A percentile compares a stretch with the other conserved stretches of the same genome.
Evolutionary conservation across 495 filamentous ascomycete species (phyloP).

Genomic region (Emericellopsis terricola): DNA sequence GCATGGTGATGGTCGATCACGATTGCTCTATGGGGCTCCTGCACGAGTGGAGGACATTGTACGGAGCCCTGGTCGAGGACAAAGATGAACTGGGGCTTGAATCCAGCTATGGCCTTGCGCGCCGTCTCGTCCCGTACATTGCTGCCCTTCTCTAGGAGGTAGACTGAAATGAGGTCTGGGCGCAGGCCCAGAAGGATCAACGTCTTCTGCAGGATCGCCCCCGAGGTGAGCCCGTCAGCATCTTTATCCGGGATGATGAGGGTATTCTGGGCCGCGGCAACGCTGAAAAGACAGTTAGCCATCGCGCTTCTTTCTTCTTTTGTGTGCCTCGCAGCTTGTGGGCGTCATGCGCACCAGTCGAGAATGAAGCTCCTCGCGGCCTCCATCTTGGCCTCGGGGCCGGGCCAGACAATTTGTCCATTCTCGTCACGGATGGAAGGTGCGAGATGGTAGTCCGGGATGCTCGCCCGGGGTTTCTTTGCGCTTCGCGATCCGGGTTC

Average conservation of each 20-base stretch:
- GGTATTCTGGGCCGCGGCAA: too few relatives aligned
- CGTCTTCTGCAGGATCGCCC: constrained; percentile 36
- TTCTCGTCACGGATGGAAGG: too few relatives aligned
- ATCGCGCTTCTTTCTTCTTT: too few relatives aligned
- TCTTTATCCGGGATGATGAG: constrained; percentile 45
- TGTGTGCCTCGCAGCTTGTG: too few relatives aligned
- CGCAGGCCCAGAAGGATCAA: constrained; percentile 30
- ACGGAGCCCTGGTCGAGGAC: constrained; percentile 41
- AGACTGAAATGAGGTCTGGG: constrained; percentile 23
- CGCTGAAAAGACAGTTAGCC: too few relatives aligned
- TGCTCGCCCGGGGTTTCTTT: too few relatives aligned
- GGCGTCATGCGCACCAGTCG: too few relatives aligned
- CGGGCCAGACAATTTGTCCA: too few relatives aligned
- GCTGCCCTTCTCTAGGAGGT: constrained; percentile 32
- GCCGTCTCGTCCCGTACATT: constrained; percentile 30
- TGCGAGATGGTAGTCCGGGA: too few relatives aligned
- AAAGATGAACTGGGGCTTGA: constrained; percentile 32
- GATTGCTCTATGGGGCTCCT: constrained; percentile 19
- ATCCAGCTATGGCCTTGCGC: constrained; percentile 22
- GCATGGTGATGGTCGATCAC: constrained; percentile 39
- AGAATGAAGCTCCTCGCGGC: too few relatives aligned
- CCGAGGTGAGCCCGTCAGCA: constrained; percentile 39
- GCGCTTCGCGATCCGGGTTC: too few relatives aligned
- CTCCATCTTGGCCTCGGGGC: too few relatives aligned
- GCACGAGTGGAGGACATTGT: constrained; percentile 25